Conservation (phyloP, 257 asterid genomes). For the Lycium barbarum region DNA sequence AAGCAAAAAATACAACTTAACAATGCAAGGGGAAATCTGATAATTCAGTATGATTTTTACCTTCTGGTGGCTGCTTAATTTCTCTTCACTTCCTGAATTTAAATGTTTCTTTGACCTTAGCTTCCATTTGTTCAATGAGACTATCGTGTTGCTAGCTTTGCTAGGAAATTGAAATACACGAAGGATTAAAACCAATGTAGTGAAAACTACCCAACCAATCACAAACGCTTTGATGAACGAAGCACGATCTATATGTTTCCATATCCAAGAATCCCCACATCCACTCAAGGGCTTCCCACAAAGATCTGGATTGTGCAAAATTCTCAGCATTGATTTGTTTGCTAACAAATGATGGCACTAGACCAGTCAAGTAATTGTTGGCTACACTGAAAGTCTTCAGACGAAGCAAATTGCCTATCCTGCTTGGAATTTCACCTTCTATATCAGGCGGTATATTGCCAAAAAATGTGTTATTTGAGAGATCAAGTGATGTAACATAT, state of each 20-base stretch:
- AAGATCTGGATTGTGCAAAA: slow-evolving; percentile 30
- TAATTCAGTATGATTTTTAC: neutral
- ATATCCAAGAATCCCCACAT: neutral
- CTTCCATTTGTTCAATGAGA: neutral
- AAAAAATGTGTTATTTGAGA: slow-evolving; percentile 36
- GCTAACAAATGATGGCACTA: neutral
- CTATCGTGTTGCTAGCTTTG: neutral
- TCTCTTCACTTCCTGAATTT: neutral
- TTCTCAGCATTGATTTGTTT: neutral
- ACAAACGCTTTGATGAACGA: neutral
- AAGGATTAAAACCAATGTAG: neutral
- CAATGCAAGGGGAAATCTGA: too few species aligned
- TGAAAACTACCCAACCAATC: neutral
- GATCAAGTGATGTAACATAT: slow-evolving; percentile 29
- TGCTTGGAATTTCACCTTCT: slow-evolving; percentile 31
- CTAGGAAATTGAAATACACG: neutral
- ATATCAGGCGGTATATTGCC: slow-evolving; percentile 29
- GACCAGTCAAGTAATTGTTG: neutral
- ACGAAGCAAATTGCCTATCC: slow-evolving; percentile 1
- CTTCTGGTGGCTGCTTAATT: neutral
- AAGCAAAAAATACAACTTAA: too few species aligned
- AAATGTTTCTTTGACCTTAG: neutral
- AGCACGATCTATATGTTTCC: neutral
- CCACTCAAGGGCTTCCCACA: slow-evolving; percentile 31
- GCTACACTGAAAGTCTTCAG: neutral